These are phyloP conservation scores for Nigrospora sphaerica DNA, from an alignment of 2,329 filamentous ascomycete genomes.

Conservation along the genomic window DNA sequence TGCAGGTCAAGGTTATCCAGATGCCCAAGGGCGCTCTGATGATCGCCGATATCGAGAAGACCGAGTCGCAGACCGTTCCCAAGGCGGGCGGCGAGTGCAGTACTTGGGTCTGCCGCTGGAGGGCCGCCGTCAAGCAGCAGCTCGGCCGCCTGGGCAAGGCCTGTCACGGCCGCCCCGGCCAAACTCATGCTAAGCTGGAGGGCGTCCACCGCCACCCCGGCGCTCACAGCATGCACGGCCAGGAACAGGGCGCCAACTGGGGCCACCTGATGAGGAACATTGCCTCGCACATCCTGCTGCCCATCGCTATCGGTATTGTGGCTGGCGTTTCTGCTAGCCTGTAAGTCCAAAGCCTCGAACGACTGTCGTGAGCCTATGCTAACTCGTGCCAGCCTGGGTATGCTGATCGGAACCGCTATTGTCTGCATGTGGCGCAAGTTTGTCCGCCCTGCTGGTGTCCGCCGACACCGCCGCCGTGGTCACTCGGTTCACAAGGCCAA, in stretches of 20 bases:
- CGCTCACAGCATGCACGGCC: conserved; percentile 14
- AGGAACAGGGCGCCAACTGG: conserved; percentile 26
- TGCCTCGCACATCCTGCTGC: conserved; percentile 57
- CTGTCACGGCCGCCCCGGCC: conserved; percentile 27
- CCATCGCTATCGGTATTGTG: conserved; percentile 60
- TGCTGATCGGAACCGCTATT: conserved; percentile 56
- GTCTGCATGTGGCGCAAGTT: conserved; percentile 52
- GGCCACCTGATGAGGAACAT: conserved; percentile 46
- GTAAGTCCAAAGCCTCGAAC: conserved; percentile 28
- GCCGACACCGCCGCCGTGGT: conserved; percentile 22
- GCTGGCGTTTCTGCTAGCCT: conserved; percentile 62
- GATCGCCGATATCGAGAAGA: conserved; percentile 40
- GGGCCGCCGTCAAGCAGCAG: conserved; percentile 39
- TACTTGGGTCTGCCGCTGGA: conserved; percentile 46
- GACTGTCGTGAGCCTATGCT: conserved; percentile 10
- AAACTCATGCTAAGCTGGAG: conserved; percentile 15
- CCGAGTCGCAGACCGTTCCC: conserved; percentile 16
- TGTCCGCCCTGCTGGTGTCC: conserved; percentile 29
- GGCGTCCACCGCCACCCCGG: conserved; percentile 10
- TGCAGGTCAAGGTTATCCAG: conserved; percentile 57
- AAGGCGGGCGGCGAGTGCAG: conserved; percentile 21
- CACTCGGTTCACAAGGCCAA: conserved; percentile 26
- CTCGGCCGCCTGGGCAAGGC: conserved; percentile 29
- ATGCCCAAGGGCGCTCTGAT: conserved; percentile 46
- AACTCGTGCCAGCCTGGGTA: conserved; percentile 43